Percentiles rank a stretch among this genome's conserved stretches.
phyloP scores from a whole-genome alignment of 306 rosid genomes.

The Lithocarpus polystachyus region DNA sequence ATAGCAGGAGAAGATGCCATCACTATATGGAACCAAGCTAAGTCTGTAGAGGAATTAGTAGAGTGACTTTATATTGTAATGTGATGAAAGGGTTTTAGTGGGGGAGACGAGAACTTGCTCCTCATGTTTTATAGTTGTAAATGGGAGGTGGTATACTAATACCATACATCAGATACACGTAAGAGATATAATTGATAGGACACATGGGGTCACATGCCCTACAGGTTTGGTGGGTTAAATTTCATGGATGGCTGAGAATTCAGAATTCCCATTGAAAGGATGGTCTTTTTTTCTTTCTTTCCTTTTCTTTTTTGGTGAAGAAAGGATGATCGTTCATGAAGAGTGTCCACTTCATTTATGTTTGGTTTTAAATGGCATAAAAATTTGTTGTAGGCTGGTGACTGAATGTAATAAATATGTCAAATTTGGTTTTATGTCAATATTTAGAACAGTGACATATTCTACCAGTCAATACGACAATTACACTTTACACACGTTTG shows the following conservation, averaged over 20 bases:
- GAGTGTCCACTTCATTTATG: background rate
- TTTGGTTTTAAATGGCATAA: background rate
- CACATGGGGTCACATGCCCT: background rate
- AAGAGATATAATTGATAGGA: background rate
- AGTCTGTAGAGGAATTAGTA: no score
- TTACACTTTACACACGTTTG: no score
- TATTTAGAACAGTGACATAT: no score
- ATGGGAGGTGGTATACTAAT: no score
- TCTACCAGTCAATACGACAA: no score
- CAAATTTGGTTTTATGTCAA: no score
- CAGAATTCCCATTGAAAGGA: background rate
- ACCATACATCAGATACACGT: no score
- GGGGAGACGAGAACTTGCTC: background rate
- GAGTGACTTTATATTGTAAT: no score
- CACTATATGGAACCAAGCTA: background rate
- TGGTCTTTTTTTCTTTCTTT: no score
- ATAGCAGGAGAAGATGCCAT: constrained; percentile 4
- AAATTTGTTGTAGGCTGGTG: background rate
- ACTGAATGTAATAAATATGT: background rate
- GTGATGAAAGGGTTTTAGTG: background rate
- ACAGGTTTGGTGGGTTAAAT: background rate
- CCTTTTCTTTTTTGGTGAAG: no score
- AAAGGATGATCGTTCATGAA: background rate
- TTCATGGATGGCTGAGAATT: background rate
- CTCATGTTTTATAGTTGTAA: background rate